Percentiles rank a stretch among this genome's conserved stretches.
phyloP scores from a whole-genome alignment of 306 rosid genomes.

The Alnus rubra region DNA sequence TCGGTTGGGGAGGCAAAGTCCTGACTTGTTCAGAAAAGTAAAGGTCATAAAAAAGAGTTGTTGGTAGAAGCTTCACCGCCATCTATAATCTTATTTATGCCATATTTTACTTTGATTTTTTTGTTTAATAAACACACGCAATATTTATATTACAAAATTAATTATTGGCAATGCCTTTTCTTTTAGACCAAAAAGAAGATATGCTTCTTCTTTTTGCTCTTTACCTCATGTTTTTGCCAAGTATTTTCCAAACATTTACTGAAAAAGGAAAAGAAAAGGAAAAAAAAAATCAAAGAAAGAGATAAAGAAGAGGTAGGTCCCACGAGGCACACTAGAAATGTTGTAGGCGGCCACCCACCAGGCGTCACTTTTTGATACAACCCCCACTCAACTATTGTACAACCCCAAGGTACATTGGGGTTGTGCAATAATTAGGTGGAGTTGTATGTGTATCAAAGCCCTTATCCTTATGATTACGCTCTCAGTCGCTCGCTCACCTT shows the following conservation, averaged over 20 bases:
- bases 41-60: not conserved
- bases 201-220: not conserved
- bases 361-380: constrained; percentile 32
- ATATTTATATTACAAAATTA: not conserved
- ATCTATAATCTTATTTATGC: not conserved
- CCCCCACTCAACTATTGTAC: too few species aligned
- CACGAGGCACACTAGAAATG: constrained; percentile 22
- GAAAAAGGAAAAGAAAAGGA: not conserved
- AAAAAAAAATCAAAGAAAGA: not conserved
- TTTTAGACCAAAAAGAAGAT: not conserved
- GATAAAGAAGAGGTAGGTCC: not conserved
- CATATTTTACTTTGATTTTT: not conserved
- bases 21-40: constrained; percentile 17
- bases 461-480: not conserved
- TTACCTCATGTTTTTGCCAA: not conserved
- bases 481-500: not conserved
- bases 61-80: constrained; percentile 7
- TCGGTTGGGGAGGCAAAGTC: constrained; percentile 9
- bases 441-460: too few species aligned
- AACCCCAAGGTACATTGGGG: too few species aligned
- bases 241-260: not conserved
- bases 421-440: too few species aligned
- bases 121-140: not conserved
- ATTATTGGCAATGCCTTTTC: not conserved
- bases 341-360: constrained; percentile 30